A percentile compares a stretch with the other conserved stretches of the same genome.
phyloP scores from a whole-genome alignment of 257 asterid genomes.

The Solanum medicagineum region DNA sequence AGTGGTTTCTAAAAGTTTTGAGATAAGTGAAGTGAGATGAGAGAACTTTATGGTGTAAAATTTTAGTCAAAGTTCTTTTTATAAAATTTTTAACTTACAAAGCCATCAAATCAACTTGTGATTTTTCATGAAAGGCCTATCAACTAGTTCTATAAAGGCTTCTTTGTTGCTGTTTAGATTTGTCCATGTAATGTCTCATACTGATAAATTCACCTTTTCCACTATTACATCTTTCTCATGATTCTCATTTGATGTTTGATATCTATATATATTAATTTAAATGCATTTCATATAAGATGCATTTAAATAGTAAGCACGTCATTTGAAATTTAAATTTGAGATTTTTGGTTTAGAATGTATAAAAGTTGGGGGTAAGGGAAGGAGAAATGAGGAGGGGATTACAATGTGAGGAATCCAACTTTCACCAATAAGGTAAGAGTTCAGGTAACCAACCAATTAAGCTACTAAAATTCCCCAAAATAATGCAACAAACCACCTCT shows the following conservation, averaged over 20 bases:
- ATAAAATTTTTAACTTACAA: not conserved
- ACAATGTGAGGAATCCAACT: too few relatives aligned
- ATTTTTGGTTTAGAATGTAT: too few relatives aligned
- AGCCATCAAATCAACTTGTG: not conserved
- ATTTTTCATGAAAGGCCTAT: not conserved
- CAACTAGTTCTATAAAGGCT: not conserved
- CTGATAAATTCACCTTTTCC: not conserved
- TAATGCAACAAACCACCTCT: too few relatives aligned
- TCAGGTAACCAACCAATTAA: too few relatives aligned
- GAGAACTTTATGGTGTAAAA: not conserved
- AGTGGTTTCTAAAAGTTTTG: not conserved
- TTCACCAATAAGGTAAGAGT: too few relatives aligned
- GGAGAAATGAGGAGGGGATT: too few relatives aligned
- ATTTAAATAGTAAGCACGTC: not conserved
- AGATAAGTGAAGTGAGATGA: not conserved
- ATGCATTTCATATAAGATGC: not conserved
- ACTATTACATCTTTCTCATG: too few relatives aligned
- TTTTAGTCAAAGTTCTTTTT: not conserved
- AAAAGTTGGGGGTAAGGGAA: fast-evolving
- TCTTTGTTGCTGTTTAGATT: not conserved
- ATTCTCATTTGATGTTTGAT: fast-evolving
- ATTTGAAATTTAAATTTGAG: too few relatives aligned
- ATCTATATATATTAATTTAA: fast-evolving
- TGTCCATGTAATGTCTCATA: not conserved
- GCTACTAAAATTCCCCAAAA: too few relatives aligned